These are phyloP conservation scores for Ceratocystis ficicola DNA, from an alignment of 2,329 filamentous ascomycete species.

Conservation along the genomic window DNA sequence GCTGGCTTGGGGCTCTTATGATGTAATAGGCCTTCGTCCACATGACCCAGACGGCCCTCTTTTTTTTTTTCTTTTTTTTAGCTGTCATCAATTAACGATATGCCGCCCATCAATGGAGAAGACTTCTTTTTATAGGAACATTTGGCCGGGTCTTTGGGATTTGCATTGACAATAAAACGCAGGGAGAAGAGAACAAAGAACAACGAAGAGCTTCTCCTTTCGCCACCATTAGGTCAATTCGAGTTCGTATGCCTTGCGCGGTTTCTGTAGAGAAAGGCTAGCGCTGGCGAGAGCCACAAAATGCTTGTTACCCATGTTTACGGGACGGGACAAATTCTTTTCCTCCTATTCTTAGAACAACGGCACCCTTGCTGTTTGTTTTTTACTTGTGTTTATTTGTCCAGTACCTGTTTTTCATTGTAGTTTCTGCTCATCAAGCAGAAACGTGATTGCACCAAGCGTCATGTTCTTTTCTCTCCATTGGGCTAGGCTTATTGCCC, in stretches of 20 bases:
- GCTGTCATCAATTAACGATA: background rate
- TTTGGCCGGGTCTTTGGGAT: background rate
- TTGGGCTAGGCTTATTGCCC: background rate
- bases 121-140: background rate
- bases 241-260: background rate
- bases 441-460: background rate
- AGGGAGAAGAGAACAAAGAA: background rate
- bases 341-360: slow-evolving; percentile 1
- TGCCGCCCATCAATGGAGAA: background rate
- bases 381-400: background rate
- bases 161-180: background rate
- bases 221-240: background rate
- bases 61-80: background rate
- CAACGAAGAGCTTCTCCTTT: background rate
- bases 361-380: background rate
- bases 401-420: background rate
- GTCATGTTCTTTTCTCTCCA: background rate
- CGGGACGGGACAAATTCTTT: background rate
- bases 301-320: background rate
- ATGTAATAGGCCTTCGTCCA: background rate
- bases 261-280: background rate
- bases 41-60: background rate
- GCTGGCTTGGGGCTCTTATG: background rate
- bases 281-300: background rate
- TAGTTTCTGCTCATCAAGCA: background rate